Conservation (phyloP, 441 rosid genomes). For the Isatis lusitanica region DNA sequence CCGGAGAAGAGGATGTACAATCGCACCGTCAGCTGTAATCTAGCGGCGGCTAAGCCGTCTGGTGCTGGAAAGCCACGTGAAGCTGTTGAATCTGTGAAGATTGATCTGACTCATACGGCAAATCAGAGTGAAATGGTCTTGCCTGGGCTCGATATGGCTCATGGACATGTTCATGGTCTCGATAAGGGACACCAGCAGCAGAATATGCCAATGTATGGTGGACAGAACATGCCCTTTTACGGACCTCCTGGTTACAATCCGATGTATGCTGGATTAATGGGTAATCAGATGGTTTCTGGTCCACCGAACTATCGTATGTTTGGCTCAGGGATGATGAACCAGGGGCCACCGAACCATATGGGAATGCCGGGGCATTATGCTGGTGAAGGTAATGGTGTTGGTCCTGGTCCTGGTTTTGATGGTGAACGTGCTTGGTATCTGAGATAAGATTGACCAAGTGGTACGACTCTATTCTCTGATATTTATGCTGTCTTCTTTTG, state of each 20-base stretch:
- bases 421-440: constrained; percentile 37
- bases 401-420: constrained; percentile 31
- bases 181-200: constrained; percentile 34
- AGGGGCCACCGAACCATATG: constrained; percentile 32
- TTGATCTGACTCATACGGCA: constrained; percentile 25
- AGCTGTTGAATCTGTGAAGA: constrained; percentile 41
- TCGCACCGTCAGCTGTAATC: constrained; percentile 45
- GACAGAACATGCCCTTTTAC: constrained; percentile 48
- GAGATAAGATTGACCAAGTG: constrained; percentile 30
- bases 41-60: constrained; percentile 46
- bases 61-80: constrained; percentile 26
- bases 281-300: constrained; percentile 34
- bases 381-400: constrained; percentile 25
- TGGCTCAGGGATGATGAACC: constrained; percentile 40
- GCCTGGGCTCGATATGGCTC: constrained; percentile 22
- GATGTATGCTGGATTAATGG: constrained; percentile 33
- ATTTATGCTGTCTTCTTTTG: constrained; percentile 6
- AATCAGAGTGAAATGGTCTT: constrained; percentile 29
- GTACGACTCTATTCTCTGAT: constrained; percentile 5
- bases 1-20: constrained; percentile 53
- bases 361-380: constrained; percentile 27
- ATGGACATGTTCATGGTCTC: constrained; percentile 8
- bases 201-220: constrained; percentile 29
- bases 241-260: constrained; percentile 51
- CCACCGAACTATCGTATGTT: constrained; percentile 33